Evolutionary conservation across 1,284 basidiomycete species (phyloP).

Genomic region (Butyriboletus appendiculatus): DNA sequence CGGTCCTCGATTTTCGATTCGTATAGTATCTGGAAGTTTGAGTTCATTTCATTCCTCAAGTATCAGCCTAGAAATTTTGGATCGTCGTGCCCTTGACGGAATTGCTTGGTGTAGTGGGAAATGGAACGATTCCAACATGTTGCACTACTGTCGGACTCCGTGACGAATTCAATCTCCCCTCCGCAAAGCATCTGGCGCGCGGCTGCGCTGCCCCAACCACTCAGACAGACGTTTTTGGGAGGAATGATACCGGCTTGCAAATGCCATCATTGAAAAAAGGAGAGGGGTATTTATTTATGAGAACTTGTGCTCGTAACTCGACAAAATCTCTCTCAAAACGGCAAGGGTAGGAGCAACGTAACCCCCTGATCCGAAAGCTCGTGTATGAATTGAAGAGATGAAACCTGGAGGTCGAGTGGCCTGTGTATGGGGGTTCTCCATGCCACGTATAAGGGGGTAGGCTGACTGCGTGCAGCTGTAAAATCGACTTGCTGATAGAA

Average conservation of each 20-base stretch:
- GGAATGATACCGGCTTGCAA: no score
- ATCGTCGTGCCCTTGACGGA: neutral
- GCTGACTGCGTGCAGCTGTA: neutral
- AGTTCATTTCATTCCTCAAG: neutral
- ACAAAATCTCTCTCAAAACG: no score
- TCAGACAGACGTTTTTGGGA: no score
- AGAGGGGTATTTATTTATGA: no score
- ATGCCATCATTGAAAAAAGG: no score
- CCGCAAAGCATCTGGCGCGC: neutral
- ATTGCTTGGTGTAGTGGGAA: neutral
- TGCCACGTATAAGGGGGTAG: neutral
- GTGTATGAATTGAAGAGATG: no score
- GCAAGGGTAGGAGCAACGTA: no score
- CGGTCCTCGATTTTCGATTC: neutral
- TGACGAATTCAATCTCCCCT: neutral
- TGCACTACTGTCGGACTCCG: neutral
- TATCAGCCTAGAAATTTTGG: neutral
- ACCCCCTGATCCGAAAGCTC: neutral
- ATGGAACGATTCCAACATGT: neutral
- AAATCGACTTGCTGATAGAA: neutral
- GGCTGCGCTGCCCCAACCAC: no score
- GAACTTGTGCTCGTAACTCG: no score
- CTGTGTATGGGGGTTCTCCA: neutral
- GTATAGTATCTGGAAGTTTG: neutral
- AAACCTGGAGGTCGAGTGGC: neutral